Base-by-base conservation (phyloP, 2,329 filamentous ascomycete species). In the Drechslera avenae region DNA sequence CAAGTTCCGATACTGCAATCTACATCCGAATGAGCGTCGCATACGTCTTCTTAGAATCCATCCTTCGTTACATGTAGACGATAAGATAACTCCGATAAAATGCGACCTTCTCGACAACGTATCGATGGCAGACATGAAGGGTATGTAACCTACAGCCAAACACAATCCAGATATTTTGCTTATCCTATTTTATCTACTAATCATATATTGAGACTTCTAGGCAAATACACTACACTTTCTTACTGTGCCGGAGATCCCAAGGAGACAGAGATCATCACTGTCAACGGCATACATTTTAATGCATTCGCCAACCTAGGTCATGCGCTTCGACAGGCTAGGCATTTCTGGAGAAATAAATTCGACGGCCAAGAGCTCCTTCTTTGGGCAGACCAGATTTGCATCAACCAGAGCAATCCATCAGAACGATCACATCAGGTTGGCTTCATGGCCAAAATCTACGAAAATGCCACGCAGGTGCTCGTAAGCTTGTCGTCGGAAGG, bases 371-470 rank as follows among this genome's bases (percentile, higher is more conserved):
- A 30, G 1, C 31, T 33, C 13, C 16, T 33, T 6, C 31, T 53
- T 9, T 56, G 52, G 45, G 34, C 50, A 6, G 52, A 56, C 36
- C 47, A 44, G 0, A 14, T 56, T n/a, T 45, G 43, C 12, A 56
- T 52, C 9, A 16, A 56, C 5, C 52, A 56, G 31, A 14, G 14
- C 3, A 33, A 50, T 17, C 9, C 21, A 4, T 10, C 14, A 1
- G 52, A 56, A 28, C 40, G 42, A 13, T 26, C 36, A n/a, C 32
- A 39, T 4, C 37, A 47, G 33, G 33, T 50, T 1, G 18, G 33
- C 3, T 39, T 28, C 12, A 45, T 50, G 47, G 47, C 21, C 33
- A 13, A 9, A 8, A 14, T 39, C 37, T 41, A 51, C 33, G 39
- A 35, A 21, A 33, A 33, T 14, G 13, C n/a, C 13, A 33, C 6